A percentile compares a stretch with the other conserved stretches of the same genome.
Evolutionary conservation across 495 filamentous ascomycete species (phyloP).

Genomic region (Lasiosphaeria ovina): DNA sequence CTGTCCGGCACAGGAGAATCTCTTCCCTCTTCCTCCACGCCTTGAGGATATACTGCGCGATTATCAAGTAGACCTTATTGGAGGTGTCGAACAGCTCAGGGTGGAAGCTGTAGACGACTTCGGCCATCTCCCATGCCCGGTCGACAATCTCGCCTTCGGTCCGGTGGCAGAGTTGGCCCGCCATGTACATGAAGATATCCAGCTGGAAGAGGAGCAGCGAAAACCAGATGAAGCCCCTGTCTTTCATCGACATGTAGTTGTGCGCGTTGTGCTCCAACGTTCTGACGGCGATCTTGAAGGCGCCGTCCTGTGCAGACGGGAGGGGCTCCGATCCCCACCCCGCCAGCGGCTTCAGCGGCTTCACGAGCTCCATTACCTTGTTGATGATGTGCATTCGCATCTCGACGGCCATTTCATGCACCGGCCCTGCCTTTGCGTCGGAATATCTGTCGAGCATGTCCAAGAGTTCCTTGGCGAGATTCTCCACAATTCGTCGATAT

Average conservation of each 20-base stretch:
- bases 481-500: conserved; percentile 50
- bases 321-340: conserved; percentile 40
- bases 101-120: conserved; percentile 41
- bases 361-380: conserved; percentile 45
- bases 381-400: conserved; percentile 44
- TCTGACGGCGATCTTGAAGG: conserved; percentile 46
- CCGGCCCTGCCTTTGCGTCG: conserved; percentile 57
- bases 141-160: conserved; percentile 50
- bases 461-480: conserved; percentile 41
- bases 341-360: conserved; percentile 42
- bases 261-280: conserved; percentile 43
- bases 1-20: conserved; percentile 17
- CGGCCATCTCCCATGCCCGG: conserved; percentile 49
- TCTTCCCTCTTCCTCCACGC: conserved; percentile 48
- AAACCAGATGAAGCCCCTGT: conserved; percentile 51
- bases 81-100: conserved; percentile 43
- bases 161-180: conserved; percentile 50
- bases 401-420: conserved; percentile 55
- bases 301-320: conserved; percentile 39
- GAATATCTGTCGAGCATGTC: conserved; percentile 54
- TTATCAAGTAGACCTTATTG: conserved; percentile 37
- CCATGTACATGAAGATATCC: conserved; percentile 53
- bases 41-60: conserved; percentile 45
- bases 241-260: conserved; percentile 36
- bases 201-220: conserved; percentile 49